These are phyloP conservation scores for Trametes sp. DNA, from an alignment of 1,284 basidiomycete genomes.

Conservation along the genomic window DNA sequence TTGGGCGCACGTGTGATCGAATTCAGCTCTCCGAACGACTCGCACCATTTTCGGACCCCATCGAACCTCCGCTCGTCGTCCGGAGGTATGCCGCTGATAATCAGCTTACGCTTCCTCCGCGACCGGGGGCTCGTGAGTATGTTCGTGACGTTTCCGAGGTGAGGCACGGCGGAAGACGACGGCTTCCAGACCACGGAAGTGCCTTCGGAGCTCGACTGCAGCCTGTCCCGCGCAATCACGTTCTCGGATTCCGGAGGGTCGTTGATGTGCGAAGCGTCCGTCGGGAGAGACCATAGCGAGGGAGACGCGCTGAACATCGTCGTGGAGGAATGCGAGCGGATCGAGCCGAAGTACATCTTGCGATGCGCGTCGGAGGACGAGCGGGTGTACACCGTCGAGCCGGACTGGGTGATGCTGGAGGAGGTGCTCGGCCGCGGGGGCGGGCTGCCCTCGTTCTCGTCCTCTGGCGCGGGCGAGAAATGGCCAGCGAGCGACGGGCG, in stretches of 20 bases:
- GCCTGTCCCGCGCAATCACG: slow-evolving; percentile 36
- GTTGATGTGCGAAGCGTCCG: slow-evolving; percentile 48
- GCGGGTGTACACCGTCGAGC: slow-evolving; percentile 45
- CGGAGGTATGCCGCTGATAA: slow-evolving; percentile 48
- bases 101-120: slow-evolving; percentile 46
- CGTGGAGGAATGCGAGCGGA: slow-evolving; percentile 53
- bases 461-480: slow-evolving; percentile 52
- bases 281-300: slow-evolving; percentile 50
- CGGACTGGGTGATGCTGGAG: slow-evolving; percentile 63
- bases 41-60: slow-evolving; percentile 68
- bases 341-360: slow-evolving; percentile 56
- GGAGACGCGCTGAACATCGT: slow-evolving; percentile 47
- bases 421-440: slow-evolving; percentile 75
- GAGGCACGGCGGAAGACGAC: slow-evolving; percentile 24
- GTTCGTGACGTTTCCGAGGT: slow-evolving; percentile 35
- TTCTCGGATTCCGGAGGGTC: slow-evolving; percentile 45
- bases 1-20: slow-evolving; percentile 75
- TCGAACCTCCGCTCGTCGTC: slow-evolving; percentile 45
- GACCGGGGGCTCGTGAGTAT: slow-evolving; percentile 39
- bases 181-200: slow-evolving; percentile 38
- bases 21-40: slow-evolving; percentile 78
- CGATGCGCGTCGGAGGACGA: slow-evolving; percentile 53
- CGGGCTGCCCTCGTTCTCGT: slow-evolving; percentile 39
- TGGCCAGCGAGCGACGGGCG: slow-evolving; percentile 68
- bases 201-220: slow-evolving; percentile 33